Percentiles rank a stretch among this genome's conserved stretches.
Evolutionary conservation across 2,329 filamentous ascomycete species (phyloP).

Genomic region (Diaporthe sp.): DNA sequence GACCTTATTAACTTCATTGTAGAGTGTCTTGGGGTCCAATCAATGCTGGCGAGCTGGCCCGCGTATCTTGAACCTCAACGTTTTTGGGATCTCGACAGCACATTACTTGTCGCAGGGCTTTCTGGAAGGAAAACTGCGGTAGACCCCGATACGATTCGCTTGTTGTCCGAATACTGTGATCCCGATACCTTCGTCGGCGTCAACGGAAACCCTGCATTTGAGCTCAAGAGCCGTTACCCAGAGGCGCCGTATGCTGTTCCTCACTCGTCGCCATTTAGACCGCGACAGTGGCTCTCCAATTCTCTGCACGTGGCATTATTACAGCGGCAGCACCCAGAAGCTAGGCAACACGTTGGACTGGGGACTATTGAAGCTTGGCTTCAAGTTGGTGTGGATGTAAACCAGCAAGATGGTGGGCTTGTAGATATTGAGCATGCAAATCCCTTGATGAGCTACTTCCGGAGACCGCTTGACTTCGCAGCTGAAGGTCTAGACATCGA

Average conservation of each 20-base stretch:
- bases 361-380: conserved; percentile 1
- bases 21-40: background rate
- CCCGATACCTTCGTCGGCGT: background rate
- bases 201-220: background rate
- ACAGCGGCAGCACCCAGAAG: background rate
- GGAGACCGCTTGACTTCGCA: background rate
- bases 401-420: background rate
- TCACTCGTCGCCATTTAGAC: background rate
- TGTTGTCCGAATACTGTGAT: background rate
- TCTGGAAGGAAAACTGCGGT: background rate
- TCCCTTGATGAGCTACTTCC: background rate
- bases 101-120: background rate
- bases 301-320: background rate
- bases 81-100: background rate
- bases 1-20: background rate
- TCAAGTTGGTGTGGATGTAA: background rate
- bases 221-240: background rate
- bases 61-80: background rate
- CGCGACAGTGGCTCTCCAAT: background rate
- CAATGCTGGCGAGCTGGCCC: background rate
- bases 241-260: background rate
- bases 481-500: background rate
- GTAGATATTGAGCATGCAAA: background rate
- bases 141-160: background rate
- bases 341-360: background rate